Evolutionary conservation across 345 rosid species (phyloP).

Genomic region (Gossypium ekmanianum): DNA sequence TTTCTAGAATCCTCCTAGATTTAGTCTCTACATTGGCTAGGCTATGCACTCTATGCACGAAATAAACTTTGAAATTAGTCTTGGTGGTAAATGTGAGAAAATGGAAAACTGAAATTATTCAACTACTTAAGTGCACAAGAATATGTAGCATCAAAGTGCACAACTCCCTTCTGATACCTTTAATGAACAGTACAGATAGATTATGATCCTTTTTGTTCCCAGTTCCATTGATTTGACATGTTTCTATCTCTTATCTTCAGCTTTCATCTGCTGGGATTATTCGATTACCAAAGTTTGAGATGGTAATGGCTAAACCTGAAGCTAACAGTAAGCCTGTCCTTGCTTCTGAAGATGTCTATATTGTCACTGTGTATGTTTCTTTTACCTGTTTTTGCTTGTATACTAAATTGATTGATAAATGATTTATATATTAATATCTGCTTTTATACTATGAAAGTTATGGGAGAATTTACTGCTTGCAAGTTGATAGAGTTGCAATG

Average conservation of each 20-base stretch:
- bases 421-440: constrained; percentile 11
- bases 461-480: constrained; percentile 97
- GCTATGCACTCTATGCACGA: background rate
- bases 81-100: background rate
- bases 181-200: background rate
- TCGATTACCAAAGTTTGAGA: constrained; percentile 91
- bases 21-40: constrained; percentile 1
- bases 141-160: background rate
- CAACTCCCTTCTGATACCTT: background rate
- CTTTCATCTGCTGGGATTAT: constrained; percentile 88
- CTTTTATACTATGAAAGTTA: constrained; percentile 53
- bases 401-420: constrained; percentile 4
- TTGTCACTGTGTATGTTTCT: constrained; percentile 72
- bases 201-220: background rate
- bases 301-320: constrained; percentile 87
- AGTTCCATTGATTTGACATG: constrained; percentile 15
- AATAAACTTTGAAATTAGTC: background rate
- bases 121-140: background rate
- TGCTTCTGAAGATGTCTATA: constrained; percentile 76
- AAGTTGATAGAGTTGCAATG: constrained; percentile 97
- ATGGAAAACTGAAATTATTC: background rate
- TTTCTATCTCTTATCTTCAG: constrained; percentile 46
- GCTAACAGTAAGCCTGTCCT: constrained; percentile 86
- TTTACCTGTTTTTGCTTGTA: constrained; percentile 13
- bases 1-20: constrained; percentile 2